These are phyloP conservation scores for Volvox africanus DNA, from an alignment of 139 green algal genomes.

Conservation along the genomic window DNA sequence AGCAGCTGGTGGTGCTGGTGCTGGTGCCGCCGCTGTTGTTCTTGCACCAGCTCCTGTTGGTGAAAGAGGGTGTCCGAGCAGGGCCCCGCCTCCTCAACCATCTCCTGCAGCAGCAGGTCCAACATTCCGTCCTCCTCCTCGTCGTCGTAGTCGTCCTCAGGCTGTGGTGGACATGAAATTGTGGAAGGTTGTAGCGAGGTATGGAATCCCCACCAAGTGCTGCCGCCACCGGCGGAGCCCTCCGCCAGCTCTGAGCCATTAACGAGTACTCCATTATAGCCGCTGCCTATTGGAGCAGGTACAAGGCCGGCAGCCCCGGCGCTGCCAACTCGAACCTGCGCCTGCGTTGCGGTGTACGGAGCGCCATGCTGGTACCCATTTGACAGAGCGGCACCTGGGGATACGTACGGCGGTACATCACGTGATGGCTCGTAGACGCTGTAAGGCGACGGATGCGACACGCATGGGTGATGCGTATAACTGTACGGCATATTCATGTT, in stretches of 20 bases:
- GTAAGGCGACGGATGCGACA: not conserved
- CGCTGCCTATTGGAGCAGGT: not conserved
- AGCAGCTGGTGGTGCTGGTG: conserved; percentile 2
- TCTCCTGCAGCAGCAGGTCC: not conserved
- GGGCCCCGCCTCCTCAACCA: not conserved
- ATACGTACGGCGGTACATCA: not conserved
- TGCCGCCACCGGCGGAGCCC: not conserved
- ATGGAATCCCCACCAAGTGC: not conserved
- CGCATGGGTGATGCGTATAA: not conserved
- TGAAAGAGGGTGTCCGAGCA: too few species aligned
- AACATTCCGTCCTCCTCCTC: conserved; percentile 7
- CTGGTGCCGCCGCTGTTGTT: not conserved
- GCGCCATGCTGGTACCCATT: not conserved
- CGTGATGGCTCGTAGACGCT: not conserved
- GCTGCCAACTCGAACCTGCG: not conserved
- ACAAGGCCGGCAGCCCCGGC: too few species aligned
- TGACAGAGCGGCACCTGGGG: too few species aligned
- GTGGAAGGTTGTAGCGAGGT: too few species aligned
- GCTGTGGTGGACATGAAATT: not conserved
- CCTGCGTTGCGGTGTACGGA: not conserved
- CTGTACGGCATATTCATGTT: not conserved
- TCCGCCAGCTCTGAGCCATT: not conserved
- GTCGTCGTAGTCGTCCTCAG: not conserved
- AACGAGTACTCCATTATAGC: not conserved
- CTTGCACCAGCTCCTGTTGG: too few species aligned